These are phyloP conservation scores for Aspergillus ochraceoroseus DNA, from an alignment of 2,329 filamentous ascomycete genomes.

Conservation along the genomic window DNA sequence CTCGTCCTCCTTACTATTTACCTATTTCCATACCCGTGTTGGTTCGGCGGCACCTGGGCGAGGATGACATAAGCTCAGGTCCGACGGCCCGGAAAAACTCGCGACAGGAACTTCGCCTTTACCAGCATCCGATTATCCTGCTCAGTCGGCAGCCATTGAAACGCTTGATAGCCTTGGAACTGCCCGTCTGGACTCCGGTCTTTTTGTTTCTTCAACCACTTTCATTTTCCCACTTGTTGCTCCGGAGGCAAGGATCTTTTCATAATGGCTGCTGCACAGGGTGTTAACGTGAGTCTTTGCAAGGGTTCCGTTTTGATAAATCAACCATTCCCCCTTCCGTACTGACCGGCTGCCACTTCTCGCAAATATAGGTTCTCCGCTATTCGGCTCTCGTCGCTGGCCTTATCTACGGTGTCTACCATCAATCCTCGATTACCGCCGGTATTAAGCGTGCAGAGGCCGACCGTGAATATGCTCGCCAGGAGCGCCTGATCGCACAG, in stretches of 20 bases:
- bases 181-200: slow-evolving; percentile 30
- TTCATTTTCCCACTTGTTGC: slow-evolving; percentile 39
- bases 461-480: slow-evolving; percentile 81
- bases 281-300: slow-evolving; percentile 57
- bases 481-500: slow-evolving; percentile 84
- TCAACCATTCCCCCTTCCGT: slow-evolving; percentile 13
- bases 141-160: slow-evolving; percentile 37
- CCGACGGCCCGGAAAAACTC: slow-evolving; percentile 42
- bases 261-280: slow-evolving; percentile 60
- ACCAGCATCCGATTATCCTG: slow-evolving; percentile 24
- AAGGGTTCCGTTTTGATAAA: slow-evolving; percentile 20
- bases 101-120: slow-evolving; percentile 40
- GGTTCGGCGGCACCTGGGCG: slow-evolving; percentile 7
- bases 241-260: slow-evolving; percentile 42
- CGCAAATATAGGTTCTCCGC: slow-evolving; percentile 71
- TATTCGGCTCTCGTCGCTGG: slow-evolving; percentile 90
- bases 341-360: slow-evolving; percentile 14
- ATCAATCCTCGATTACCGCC: slow-evolving; percentile 75
- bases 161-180: slow-evolving; percentile 32
- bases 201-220: slow-evolving; percentile 28
- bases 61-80: slow-evolving; percentile 40
- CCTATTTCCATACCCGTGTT: slow-evolving; percentile 3
- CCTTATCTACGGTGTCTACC: slow-evolving; percentile 91
- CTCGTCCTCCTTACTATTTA: slow-evolving; percentile 24
- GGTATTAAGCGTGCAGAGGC: slow-evolving; percentile 64